Conservation (phyloP, 78 protist species). For the Speleostelium caveatum region DNA sequence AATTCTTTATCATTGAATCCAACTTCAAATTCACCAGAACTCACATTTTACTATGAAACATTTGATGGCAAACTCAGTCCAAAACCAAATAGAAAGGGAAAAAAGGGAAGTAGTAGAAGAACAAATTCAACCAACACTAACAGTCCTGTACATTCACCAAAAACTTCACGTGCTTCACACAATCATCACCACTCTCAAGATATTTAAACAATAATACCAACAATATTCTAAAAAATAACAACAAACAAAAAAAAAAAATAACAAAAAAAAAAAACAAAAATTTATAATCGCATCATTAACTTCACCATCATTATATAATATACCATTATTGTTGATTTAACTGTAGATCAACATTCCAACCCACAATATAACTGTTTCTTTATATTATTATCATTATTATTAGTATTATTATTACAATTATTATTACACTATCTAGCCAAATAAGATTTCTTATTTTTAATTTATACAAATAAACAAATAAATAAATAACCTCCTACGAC, state of each 20-base stretch:
- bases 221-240: not conserved
- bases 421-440: too few species aligned
- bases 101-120: not conserved
- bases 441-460: too few species aligned
- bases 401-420: too few species aligned
- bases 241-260: not conserved
- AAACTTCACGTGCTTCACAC: too few species aligned
- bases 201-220: not conserved
- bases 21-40: conserved; percentile 14
- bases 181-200: too few species aligned
- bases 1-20: not conserved
- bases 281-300: too few species aligned
- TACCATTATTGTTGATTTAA: too few species aligned
- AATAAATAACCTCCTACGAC: too few species aligned
- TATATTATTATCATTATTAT: not conserved
- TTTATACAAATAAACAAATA: too few species aligned
- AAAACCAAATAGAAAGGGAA: not conserved
- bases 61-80: not conserved
- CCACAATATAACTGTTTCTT: not conserved
- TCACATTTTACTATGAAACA: not conserved
- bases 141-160: not conserved
- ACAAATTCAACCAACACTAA: not conserved
- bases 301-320: too few species aligned
- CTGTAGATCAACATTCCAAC: too few species aligned
- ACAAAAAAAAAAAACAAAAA: not conserved